These are phyloP conservation scores for Pyrrhoderma lamaoense DNA, from an alignment of 1,284 basidiomycete genomes.

Conservation along the genomic window DNA sequence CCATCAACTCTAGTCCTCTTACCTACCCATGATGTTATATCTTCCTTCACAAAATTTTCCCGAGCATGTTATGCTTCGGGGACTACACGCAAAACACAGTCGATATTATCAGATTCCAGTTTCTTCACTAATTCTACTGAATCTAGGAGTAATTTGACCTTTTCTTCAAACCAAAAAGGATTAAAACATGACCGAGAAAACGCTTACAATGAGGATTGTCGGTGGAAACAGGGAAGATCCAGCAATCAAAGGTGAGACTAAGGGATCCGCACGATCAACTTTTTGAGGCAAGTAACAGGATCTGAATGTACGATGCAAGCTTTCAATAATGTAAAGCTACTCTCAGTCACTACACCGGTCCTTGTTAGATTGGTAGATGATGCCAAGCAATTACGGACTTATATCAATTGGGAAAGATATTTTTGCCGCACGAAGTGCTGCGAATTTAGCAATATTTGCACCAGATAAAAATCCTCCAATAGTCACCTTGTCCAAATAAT, in stretches of 20 bases:
- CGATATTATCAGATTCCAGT: slow-evolving; percentile 8
- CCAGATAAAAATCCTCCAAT: slow-evolving; percentile 20
- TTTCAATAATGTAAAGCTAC: not conserved
- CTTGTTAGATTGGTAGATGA: slow-evolving; percentile 14
- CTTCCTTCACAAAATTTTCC: slow-evolving; percentile 11
- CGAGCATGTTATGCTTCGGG: slow-evolving; percentile 14
- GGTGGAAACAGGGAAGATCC: slow-evolving; percentile 13
- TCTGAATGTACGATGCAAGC: slow-evolving; percentile 6
- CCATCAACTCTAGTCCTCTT: slow-evolving; percentile 7
- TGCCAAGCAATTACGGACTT: slow-evolving; percentile 16
- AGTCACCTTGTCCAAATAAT: slow-evolving; percentile 12
- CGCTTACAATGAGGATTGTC: slow-evolving; percentile 13
- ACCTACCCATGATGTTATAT: slow-evolving; percentile 9
- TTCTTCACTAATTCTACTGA: slow-evolving; percentile 13
- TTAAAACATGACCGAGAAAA: not conserved
- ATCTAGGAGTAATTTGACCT: slow-evolving; percentile 11
- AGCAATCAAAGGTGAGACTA: slow-evolving; percentile 14
- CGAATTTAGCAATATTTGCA: slow-evolving; percentile 16
- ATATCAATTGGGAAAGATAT: not conserved
- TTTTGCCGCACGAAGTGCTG: slow-evolving; percentile 1
- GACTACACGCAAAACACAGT: slow-evolving; percentile 11
- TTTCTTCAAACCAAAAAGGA: slow-evolving; percentile 11
- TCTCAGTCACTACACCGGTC: not conserved
- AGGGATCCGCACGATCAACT: not conserved
- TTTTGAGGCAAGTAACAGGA: slow-evolving; percentile 7